Conservation (phyloP, 805 yeast genomes). For the Candida ulmi region DNA sequence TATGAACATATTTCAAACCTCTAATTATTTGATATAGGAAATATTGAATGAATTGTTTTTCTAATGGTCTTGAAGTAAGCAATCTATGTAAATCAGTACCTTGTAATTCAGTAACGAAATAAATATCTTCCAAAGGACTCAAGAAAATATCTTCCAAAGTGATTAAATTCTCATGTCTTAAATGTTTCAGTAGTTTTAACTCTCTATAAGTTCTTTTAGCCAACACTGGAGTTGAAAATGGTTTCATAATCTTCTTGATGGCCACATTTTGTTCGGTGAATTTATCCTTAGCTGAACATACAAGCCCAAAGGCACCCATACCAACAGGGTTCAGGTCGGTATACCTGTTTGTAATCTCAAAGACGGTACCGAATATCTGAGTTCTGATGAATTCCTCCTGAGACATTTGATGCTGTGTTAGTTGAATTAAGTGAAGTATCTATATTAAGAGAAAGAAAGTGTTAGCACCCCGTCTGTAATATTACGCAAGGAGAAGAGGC, state of each 20-base stretch:
- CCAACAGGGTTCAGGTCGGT: conserved; percentile 95
- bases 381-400: conserved; percentile 42
- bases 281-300: conserved; percentile 92
- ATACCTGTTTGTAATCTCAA: conserved; percentile 87
- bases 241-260: conserved; percentile 95
- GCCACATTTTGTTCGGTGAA: conserved; percentile 92
- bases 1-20: conserved; percentile 84
- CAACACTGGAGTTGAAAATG: conserved; percentile 88
- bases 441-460: conserved; percentile 2
- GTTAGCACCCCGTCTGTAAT: no score
- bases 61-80: conserved; percentile 88
- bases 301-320: conserved; percentile 99
- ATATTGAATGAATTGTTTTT: conserved; percentile 94
- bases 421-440: no score
- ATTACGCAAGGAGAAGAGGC: no score
- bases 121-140: conserved; percentile 90
- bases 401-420: no score
- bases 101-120: conserved; percentile 93
- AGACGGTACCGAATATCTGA: conserved; percentile 92
- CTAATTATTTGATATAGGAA: conserved; percentile 90
- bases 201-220: conserved; percentile 97
- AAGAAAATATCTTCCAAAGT: conserved; percentile 90
- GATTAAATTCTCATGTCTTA: conserved; percentile 91
- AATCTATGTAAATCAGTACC: conserved; percentile 95
- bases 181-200: conserved; percentile 84